Evolutionary conservation across 768 basidiomycete species (phyloP).

Genomic region (Paxillus involutus): DNA sequence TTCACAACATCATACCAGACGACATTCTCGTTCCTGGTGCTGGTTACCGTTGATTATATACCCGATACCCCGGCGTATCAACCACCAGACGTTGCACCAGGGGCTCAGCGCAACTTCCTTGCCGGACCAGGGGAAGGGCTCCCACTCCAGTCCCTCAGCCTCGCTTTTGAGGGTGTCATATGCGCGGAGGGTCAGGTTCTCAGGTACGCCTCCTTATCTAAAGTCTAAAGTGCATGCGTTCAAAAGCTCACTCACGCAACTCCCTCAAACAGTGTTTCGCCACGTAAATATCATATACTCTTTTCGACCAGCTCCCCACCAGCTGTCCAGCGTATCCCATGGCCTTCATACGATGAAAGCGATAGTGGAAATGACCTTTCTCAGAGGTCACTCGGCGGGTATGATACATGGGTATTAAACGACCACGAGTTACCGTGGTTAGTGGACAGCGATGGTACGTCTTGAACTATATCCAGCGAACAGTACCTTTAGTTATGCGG

Average conservation of each 20-base stretch:
- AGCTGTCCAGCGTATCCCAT: slow-evolving; percentile 81
- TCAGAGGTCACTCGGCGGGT: slow-evolving; percentile 39
- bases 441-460: slow-evolving; percentile 67
- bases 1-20: slow-evolving; percentile 50
- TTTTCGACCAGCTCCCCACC: slow-evolving; percentile 77
- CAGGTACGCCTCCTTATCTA: slow-evolving; percentile 44
- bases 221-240: background rate
- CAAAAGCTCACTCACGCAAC: slow-evolving; percentile 1
- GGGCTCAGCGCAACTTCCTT: slow-evolving; percentile 65
- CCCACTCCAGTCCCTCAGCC: slow-evolving; percentile 62
- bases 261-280: slow-evolving; percentile 59
- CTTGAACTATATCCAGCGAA: background rate
- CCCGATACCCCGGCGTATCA: slow-evolving; percentile 56
- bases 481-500: background rate
- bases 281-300: slow-evolving; percentile 63
- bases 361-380: slow-evolving; percentile 36
- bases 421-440: slow-evolving; percentile 74
- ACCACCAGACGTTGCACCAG: slow-evolving; percentile 44
- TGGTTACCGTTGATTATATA: slow-evolving; percentile 63
- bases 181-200: slow-evolving; percentile 72
- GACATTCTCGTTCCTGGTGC: slow-evolving; percentile 73
- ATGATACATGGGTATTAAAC: slow-evolving; percentile 72
- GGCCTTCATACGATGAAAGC: slow-evolving; percentile 57
- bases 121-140: slow-evolving; percentile 81
- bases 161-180: slow-evolving; percentile 81